Percentiles rank a stretch among this genome's conserved stretches.
phyloP scores from a whole-genome alignment of 208 protist species.

The Leishmania tarentolae region DNA sequence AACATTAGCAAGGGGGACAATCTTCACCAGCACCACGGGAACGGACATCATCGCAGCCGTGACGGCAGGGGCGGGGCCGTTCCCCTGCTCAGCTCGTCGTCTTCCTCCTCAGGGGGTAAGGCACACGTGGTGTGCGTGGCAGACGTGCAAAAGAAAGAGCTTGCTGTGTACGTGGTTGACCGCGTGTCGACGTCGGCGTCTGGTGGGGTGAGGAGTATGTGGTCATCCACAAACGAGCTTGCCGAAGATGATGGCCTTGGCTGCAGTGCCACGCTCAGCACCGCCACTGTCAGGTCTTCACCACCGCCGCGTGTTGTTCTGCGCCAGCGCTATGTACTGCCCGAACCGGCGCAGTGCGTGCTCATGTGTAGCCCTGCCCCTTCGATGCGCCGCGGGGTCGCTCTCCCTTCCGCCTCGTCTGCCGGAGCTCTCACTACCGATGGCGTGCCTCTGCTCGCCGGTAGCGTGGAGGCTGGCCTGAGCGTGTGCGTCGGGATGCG shows the following conservation, averaged over 20 bases:
- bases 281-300: not conserved
- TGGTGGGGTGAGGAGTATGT: not conserved
- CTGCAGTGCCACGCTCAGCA: not conserved
- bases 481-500: conserved; percentile 76
- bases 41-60: not conserved
- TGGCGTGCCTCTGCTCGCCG: not conserved
- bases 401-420: not conserved
- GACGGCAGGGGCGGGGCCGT: not conserved
- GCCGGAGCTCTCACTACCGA: not conserved
- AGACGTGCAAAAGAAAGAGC: conserved; percentile 26
- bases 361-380: conserved; percentile 40
- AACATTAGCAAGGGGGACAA: not conserved
- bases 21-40: not conserved
- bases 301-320: conserved; percentile 25
- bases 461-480: conserved; percentile 29
- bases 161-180: conserved; percentile 31
- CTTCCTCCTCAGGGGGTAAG: not conserved
- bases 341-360: conserved; percentile 45
- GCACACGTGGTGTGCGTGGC: conserved; percentile 31
- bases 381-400: not conserved
- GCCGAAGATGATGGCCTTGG: not conserved
- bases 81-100: not conserved
- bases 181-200: conserved; percentile 20
- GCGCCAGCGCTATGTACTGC: conserved; percentile 44
- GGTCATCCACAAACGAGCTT: not conserved